Evolutionary conservation across 2,329 filamentous ascomycete genomes (phyloP), one percentile per base, ranked within the genome.

Genomic region (Rachicladosporium sp.): DNA sequence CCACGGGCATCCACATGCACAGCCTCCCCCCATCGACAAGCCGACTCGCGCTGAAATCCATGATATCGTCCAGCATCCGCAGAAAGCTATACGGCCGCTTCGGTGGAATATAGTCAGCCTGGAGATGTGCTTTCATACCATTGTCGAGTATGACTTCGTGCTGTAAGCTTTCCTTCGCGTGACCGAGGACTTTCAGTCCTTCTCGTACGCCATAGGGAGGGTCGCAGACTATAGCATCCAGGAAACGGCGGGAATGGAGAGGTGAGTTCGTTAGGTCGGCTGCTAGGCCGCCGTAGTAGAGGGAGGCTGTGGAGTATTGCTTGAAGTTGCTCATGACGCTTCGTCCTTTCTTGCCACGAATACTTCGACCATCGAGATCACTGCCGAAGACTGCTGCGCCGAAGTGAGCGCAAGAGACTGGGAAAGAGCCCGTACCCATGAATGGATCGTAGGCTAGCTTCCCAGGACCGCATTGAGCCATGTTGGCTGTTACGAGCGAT

Each of bases 1-100:
- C 80, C 0, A 87, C 93, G 0, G 91, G 91, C 84, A 96, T 93
- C 91, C 91, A 98, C 68, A 98, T 93, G 6, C 82, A 84, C 7
- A 98, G 60, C 21, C 91, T 71, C 0, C 86, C 91, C 46, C 76
- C 64, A 38, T 85, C 78, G 6, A 94, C 83, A 1, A 98, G 69
- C 1, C 80, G 84, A 9, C 74, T 68, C 1, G 78, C 73, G 4
- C 86, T 79, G 54, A 98, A 96, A 12, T 78, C 72, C 4, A 96
- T 71, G 38, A 98, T 86, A 57, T 96, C 87, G 53, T 87, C 79
- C 12, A 95, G 71, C 76, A 98, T 87, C 4, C 84, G 81, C 31
- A 82, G 69, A 58, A 98, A 96, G 50, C 85, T 85, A 60, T 98
- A 98, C 0, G 88, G 86, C 53, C 79, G 80, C 60, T 93, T 96